Evolutionary conservation across 2,329 filamentous ascomycete genomes (phyloP), one percentile per base, ranked within the genome.

Genomic region (Gaeumannomyces sp.): DNA sequence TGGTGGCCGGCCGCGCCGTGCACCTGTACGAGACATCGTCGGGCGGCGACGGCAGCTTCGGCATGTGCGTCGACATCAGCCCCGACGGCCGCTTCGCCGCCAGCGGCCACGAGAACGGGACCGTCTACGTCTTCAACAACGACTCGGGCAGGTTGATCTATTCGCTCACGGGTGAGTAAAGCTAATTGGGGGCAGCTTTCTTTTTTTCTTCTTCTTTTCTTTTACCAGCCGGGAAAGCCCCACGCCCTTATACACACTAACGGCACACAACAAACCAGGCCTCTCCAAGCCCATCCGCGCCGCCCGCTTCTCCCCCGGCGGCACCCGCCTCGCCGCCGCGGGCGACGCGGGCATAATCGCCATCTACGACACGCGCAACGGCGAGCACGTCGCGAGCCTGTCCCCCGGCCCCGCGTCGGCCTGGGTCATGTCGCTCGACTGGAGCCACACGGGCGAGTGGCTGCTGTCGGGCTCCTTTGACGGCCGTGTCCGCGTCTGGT

Each of bases 401-500:
- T 79, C 70, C 25, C 64, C 72, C 59, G 62, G 81, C 84, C 78
- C 59, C 65, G 67, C 69, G 60, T 84, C 86, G 0, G 89, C 91
- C 6, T 99, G 94, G 95, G 88, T 99, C 69, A 90, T 94, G 67
- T 90, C 90, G 38, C 81, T 98, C 59, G 92, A 97, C 74, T 99
- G 94, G 92, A 98, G 89, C 75, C 86, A 91, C 72, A 96, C 91
- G 5, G 95, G 95, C 61, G 94, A 98, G 77, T 97, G 91, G 75
- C 80, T 99, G 16, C 82, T 98, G 3, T 96, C 90, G 72, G 92
- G 92, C 61, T 88, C 90, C 1, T 92, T 96, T 75, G 93, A 98
- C 73, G 94, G 95, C 53, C 97, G 96, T 76, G 92, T 91, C 67
- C 97, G 97, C 77, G 91, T 98, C 35, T 99, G 95, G 95, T 94